Conservation (phyloP, 108 stramenopile genomes). For the Skeletonema tropicum region DNA sequence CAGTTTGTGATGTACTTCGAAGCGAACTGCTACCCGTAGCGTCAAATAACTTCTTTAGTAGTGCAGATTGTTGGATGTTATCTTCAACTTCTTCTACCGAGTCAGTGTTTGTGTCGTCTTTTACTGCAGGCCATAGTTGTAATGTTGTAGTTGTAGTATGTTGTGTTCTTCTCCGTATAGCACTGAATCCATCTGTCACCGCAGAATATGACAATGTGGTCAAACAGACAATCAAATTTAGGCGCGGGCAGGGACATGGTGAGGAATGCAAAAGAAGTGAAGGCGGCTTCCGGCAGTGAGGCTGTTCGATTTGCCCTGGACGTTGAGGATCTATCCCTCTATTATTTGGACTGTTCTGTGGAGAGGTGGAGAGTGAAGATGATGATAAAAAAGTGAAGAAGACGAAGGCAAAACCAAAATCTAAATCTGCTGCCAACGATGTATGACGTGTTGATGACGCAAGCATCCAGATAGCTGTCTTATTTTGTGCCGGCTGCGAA, state of each 20-base stretch:
- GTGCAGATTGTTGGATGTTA: background rate
- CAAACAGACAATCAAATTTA: background rate
- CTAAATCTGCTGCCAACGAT: no score
- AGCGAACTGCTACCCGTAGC: conserved; percentile 4
- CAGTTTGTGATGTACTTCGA: conserved; percentile 35
- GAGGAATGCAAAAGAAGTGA: no score
- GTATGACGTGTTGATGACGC: no score
- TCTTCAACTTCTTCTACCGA: background rate
- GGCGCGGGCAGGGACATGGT: background rate
- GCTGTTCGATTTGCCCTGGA: no score
- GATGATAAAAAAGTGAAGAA: no score
- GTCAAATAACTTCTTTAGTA: conserved; percentile 3
- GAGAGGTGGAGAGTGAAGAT: no score
- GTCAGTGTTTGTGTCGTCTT: background rate
- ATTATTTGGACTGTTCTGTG: no score
- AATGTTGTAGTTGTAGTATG: background rate
- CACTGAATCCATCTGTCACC: background rate
- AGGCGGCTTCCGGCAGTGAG: no score
- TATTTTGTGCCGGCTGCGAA: no score
- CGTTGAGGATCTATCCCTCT: no score
- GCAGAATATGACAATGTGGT: background rate
- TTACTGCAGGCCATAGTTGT: background rate
- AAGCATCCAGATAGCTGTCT: no score
- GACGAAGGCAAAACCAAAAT: no score
- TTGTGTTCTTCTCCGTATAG: background rate